These are phyloP conservation scores for Tolypocladium amazonense DNA, from an alignment of 2,329 filamentous ascomycete genomes.

Conservation along the genomic window DNA sequence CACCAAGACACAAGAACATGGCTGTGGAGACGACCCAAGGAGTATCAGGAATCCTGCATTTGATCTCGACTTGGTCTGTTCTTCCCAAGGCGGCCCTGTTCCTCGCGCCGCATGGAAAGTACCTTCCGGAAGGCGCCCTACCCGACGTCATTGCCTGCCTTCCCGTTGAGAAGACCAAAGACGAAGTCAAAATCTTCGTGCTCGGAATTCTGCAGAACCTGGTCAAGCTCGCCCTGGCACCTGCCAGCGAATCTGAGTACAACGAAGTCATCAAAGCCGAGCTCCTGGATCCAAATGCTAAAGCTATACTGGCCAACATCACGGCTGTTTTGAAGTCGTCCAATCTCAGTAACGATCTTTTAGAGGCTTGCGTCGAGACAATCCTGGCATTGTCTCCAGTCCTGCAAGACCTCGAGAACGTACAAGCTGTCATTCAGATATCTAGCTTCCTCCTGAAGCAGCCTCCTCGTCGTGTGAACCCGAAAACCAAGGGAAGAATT, in stretches of 20 bases:
- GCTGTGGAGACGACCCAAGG: conserved; percentile 81
- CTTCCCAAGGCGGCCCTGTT: conserved; percentile 57
- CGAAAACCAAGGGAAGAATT: conserved; percentile 71
- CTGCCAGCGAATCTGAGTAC: conserved; percentile 43
- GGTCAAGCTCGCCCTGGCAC: conserved; percentile 46
- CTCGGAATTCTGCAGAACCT: conserved; percentile 65
- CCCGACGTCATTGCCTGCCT: conserved; percentile 63
- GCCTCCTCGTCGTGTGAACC: conserved; percentile 72
- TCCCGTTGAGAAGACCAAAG: conserved; percentile 62
- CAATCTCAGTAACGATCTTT: conserved; percentile 57
- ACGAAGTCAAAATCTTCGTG: conserved; percentile 76
- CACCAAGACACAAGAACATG: conserved; percentile 67
- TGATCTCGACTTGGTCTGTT: conserved; percentile 74
- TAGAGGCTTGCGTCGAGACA: conserved; percentile 69
- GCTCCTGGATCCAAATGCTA: conserved; percentile 45
- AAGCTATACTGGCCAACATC: conserved; percentile 55
- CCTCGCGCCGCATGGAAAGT: conserved; percentile 34
- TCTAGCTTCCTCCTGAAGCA: conserved; percentile 74
- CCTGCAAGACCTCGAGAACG: conserved; percentile 56
- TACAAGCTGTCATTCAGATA: conserved; percentile 68
- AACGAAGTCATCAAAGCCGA: conserved; percentile 45
- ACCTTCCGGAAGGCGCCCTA: conserved; percentile 51
- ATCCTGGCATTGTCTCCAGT: conserved; percentile 67
- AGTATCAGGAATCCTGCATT: conserved; percentile 68
- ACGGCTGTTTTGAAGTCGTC: conserved; percentile 53